These are phyloP conservation scores for Eimeria falciformis DNA, from an alignment of 169 alveolate species.

Conservation along the genomic window DNA sequence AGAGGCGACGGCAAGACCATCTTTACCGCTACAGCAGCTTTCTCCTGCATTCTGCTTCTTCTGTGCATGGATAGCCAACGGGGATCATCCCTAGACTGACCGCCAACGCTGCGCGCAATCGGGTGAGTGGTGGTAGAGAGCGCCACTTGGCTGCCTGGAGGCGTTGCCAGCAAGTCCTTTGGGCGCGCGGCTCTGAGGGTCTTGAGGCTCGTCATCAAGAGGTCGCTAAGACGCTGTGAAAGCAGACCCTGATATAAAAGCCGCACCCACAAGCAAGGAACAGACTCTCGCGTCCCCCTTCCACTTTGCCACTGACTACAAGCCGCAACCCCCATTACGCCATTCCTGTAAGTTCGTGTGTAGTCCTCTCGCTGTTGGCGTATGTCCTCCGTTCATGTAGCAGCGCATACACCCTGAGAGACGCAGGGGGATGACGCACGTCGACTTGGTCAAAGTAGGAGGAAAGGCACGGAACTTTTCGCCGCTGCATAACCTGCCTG, in stretches of 20 bases:
- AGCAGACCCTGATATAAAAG: background rate
- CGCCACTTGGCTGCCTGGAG: background rate
- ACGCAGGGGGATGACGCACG: constrained; percentile 23
- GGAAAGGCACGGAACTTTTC: constrained; percentile 50
- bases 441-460: constrained; percentile 17
- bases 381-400: background rate
- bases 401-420: background rate
- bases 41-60: background rate
- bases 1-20: too few species aligned
- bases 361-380: too few species aligned
- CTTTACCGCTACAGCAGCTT: too few species aligned
- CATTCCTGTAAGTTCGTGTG: too few species aligned
- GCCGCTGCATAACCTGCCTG: constrained; percentile 66
- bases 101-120: constrained; percentile 14
- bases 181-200: background rate
- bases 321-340: too few species aligned
- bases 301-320: too few species aligned
- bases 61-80: too few species aligned
- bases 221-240: background rate
- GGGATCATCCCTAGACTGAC: background rate
- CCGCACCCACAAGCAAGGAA: too few species aligned
- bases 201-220: background rate
- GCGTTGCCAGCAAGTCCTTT: background rate
- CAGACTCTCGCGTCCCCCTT: too few species aligned
- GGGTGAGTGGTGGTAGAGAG: background rate